Evolutionary conservation across 306 rosid genomes (phyloP).

Genomic region (Medicago truncatula): DNA sequence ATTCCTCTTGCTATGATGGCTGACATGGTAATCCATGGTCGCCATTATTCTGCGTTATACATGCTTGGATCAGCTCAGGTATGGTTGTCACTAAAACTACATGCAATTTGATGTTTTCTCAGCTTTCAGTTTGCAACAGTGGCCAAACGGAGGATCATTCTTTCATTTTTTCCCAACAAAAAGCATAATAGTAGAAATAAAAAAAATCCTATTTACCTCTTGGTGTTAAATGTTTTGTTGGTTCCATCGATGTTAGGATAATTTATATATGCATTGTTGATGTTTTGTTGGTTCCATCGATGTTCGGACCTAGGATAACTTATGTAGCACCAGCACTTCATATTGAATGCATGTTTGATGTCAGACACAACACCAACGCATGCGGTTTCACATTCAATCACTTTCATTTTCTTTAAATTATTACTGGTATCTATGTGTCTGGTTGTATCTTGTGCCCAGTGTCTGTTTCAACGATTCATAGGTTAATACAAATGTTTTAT

Average conservation of each 20-base stretch:
- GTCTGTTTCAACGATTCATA: constrained; percentile 3
- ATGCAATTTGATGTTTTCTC: constrained; percentile 21
- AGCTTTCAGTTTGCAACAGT: too few relatives aligned
- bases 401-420: neutral
- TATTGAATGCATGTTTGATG: neutral
- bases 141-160: neutral
- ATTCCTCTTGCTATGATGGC: constrained; percentile 99
- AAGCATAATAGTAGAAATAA: too few relatives aligned
- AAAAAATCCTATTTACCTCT: too few relatives aligned
- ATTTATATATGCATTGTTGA: neutral
- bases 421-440: neutral
- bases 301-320: neutral
- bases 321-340: neutral
- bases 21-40: constrained; percentile 95
- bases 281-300: neutral
- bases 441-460: neutral
- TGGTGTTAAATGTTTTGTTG: neutral
- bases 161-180: too few relatives aligned
- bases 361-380: neutral
- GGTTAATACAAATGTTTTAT: neutral
- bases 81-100: constrained; percentile 30
- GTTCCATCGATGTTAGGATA: constrained; percentile 1
- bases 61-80: constrained; percentile 96
- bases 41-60: constrained; percentile 88
- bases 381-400: neutral